Evolutionary conservation across 2,329 filamentous ascomycete genomes (phyloP), one percentile per base, ranked within the genome.

Genomic region (Penicillium expansum): DNA sequence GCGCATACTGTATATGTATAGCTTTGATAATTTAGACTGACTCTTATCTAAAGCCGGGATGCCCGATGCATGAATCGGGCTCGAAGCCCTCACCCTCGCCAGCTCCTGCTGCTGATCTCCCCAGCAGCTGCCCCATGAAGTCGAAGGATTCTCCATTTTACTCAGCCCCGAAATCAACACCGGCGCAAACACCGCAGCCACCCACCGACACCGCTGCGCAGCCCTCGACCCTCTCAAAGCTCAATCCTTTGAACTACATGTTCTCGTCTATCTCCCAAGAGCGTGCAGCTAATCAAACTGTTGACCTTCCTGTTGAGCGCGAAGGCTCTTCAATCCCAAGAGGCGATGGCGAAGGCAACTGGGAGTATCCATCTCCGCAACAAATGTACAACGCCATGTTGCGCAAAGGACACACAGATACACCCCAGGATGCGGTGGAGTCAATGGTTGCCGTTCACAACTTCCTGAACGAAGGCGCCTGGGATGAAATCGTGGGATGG

Each of bases 341-440:
- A 65, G 91, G 90, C 68, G 86, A 89, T 66, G 57, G 64, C 2
- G 82, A 87, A 51, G 85, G 86, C 45, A 95, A 90, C 69, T 99
- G 94, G 94, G 94, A 97, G 76, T 99, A 99, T 72, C 94, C 94
- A 0, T 97, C 92, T 0, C 93, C 94, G 0, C 94, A 99, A 78
- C 94, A 99, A 76, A 99, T 99, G 94, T 99, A 97, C 82, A 97
- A 99, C 70, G 94, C 94, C 8, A 88, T 99, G 77, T 79, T 97
- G 60, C 88, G 94, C 62, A 99, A 99, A 77, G 94, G 94, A 57
- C 94, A 97, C 76, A 92, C 89, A 0, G 92, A 97, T 72, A 97
- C 94, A 0, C 92, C 96, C 55, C 85, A 91, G 53, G 94, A 93
- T 20, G 92, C 92, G 4, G 92, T 99, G 14, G 92, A 97, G 76